Evolutionary conservation across 768 basidiomycete genomes (phyloP), one percentile per base, ranked within the genome.

Genomic region (Trametes meyenii): DNA sequence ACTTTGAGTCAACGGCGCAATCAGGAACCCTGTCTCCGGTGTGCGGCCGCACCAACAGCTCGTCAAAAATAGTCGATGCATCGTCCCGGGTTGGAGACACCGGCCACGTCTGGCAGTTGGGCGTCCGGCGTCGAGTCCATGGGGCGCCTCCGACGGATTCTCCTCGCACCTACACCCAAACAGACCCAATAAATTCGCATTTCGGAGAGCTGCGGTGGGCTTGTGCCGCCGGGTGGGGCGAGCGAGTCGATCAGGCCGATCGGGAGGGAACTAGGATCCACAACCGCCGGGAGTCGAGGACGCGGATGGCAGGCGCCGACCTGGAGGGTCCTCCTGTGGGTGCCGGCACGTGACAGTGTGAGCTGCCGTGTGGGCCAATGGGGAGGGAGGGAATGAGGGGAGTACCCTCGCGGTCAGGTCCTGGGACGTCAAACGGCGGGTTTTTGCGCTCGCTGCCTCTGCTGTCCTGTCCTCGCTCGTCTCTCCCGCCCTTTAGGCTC

Each of bases 281-380:
- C 14, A 16, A n/a, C 33, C 13, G n/a, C 24, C 19, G 48, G 3
- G 16, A 19, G 35, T n/a, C 12, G n/a, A 29, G 35, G 21, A 23
- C n/a, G 35, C 19, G 8, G 33, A 48, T 11, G 38, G 39, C 7
- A 58, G 26, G 53, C 62, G 62, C 62, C 52, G 53, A 63, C 62
- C 17, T 33, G 57, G 45, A 63, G 45, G 62, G 62, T 63, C 58
- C 62, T 54, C 62, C 52, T 45, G 45, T 58, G 57, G 57, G 57
- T 51, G 57, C 48, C 0, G 3, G 49, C 57, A 58, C 57, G 57
- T 42, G 49, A 0, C 2, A 21, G 54, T 55, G 53, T 38, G 60
- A 50, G 19, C 40, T 21, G 23, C n/a, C 17, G 44, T 35, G 36
- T 35, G n/a, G 21, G 43, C 61, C 55, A 62, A 62, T 62, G n/a